A percentile compares a stretch with the other conserved stretches of the same genome.
Evolutionary conservation across 257 asterid genomes (phyloP).

Genomic region (Solanum megistacrolobum): DNA sequence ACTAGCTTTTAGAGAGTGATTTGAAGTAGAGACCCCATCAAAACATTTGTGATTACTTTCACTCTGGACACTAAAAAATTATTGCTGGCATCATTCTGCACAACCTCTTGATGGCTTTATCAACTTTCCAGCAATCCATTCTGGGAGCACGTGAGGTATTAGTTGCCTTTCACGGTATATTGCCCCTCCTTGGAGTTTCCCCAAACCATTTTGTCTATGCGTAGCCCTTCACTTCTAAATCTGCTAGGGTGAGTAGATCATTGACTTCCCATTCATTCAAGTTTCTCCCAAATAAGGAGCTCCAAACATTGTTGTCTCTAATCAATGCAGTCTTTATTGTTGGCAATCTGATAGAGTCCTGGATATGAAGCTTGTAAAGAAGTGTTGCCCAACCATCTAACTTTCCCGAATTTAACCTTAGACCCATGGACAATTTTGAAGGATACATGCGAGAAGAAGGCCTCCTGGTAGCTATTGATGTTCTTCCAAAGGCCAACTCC

Average conservation of each 20-base stretch:
- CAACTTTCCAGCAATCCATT: neutral
- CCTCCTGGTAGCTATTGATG: neutral
- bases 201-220: neutral
- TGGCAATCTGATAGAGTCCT: neutral
- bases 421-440: neutral
- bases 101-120: neutral
- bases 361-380: neutral
- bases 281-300: neutral
- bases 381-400: neutral
- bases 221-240: neutral
- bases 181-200: neutral
- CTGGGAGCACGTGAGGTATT: neutral
- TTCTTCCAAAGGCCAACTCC: neutral
- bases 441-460: neutral
- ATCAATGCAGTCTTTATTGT: neutral
- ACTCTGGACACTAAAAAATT: neutral
- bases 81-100: neutral
- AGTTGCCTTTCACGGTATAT: neutral
- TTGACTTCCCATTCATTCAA: neutral
- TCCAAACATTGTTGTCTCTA: neutral
- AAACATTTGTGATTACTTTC: neutral
- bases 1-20: neutral
- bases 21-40: neutral
- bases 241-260: neutral
- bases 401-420: neutral